Conservation (phyloP, 2,329 filamentous ascomycete species). For the Fusarium verticillioides region DNA sequence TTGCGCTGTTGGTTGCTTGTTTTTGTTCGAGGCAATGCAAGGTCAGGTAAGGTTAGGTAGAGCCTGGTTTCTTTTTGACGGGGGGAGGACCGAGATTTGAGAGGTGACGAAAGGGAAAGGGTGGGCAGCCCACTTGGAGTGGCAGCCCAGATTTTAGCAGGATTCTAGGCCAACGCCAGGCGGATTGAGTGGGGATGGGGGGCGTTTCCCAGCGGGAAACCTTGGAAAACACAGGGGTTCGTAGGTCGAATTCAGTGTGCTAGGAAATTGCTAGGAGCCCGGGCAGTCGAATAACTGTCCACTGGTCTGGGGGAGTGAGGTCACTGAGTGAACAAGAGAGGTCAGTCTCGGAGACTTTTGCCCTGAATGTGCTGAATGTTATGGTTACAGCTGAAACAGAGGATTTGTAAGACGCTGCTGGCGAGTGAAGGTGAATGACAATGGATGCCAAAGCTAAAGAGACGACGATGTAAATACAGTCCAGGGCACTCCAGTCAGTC, state of each 20-base stretch:
- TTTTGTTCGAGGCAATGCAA: constrained; percentile 9
- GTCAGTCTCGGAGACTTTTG: constrained; percentile 6
- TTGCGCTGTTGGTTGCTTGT: constrained; percentile 32
- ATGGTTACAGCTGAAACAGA: neutral
- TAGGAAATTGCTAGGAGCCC: neutral
- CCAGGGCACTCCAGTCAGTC: neutral
- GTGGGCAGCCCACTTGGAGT: constrained; percentile 41
- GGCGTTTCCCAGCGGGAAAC: constrained; percentile 38
- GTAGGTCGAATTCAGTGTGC: neutral
- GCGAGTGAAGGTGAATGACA: constrained; percentile 17
- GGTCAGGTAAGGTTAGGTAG: constrained; percentile 13
- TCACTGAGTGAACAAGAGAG: constrained; percentile 22
- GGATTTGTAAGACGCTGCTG: neutral
- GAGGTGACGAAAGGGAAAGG: constrained; percentile 38
- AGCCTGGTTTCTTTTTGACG: constrained; percentile 41
- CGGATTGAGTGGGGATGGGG: constrained; percentile 33
- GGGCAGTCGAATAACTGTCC: neutral
- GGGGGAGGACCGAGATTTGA: constrained; percentile 36
- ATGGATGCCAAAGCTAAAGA: constrained; percentile 7
- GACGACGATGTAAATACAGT: constrained; percentile 9
- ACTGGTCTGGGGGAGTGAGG: constrained; percentile 23
- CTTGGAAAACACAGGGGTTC: constrained; percentile 33
- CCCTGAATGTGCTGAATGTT: neutral
- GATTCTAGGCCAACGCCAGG: constrained; percentile 42
- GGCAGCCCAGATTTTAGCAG: constrained; percentile 40